These are phyloP conservation scores for Puccinia novopanici DNA, from an alignment of 1,284 basidiomycete species.

Conservation along the genomic window DNA sequence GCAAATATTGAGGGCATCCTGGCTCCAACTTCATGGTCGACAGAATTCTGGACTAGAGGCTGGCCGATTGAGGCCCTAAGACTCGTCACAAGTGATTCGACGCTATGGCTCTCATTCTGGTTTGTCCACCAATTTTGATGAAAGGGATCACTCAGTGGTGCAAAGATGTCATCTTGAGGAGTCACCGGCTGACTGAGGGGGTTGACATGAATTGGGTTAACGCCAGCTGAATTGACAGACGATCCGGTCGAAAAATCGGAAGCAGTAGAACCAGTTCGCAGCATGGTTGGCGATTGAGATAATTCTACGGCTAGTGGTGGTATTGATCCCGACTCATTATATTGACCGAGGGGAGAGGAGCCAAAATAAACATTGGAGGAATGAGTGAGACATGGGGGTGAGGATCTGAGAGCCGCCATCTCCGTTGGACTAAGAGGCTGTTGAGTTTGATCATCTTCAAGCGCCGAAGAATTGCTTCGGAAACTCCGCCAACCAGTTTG, in stretches of 20 bases:
- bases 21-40: constrained; percentile 24
- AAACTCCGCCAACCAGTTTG: constrained; percentile 30
- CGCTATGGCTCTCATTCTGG: constrained; percentile 23
- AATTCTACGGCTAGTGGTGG: constrained; percentile 20
- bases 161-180: constrained; percentile 30
- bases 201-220: constrained; percentile 40
- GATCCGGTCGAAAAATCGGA: constrained; percentile 30
- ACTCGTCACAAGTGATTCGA: constrained; percentile 30
- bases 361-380: constrained; percentile 35
- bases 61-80: constrained; percentile 19
- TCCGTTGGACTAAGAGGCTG: constrained; percentile 25
- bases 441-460: constrained; percentile 32
- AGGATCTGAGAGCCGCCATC: constrained; percentile 26
- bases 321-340: constrained; percentile 29
- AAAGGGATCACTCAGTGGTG: constrained; percentile 27
- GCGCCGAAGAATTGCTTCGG: constrained; percentile 21
- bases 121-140: constrained; percentile 33
- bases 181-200: constrained; percentile 36
- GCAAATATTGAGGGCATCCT: constrained; percentile 36
- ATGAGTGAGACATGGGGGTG: constrained; percentile 11
- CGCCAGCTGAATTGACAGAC: constrained; percentile 34
- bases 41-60: constrained; percentile 24
- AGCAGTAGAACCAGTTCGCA: constrained; percentile 25
- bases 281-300: constrained; percentile 33
- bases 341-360: constrained; percentile 31